These are phyloP conservation scores for Tolypocladium ophioglossoides DNA, from an alignment of 2,329 filamentous ascomycete species.

Conservation along the genomic window DNA sequence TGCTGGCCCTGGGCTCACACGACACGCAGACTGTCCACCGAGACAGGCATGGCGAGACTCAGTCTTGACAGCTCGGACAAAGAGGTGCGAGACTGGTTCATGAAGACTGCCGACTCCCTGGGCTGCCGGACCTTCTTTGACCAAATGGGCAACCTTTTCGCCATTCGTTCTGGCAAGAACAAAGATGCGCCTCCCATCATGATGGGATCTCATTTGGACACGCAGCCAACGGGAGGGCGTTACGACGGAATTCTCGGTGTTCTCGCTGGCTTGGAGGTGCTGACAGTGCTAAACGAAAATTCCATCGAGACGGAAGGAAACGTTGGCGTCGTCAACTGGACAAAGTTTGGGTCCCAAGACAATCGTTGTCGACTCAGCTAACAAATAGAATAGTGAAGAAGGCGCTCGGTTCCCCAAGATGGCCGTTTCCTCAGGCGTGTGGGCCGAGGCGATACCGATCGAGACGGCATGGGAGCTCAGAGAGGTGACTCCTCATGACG, in stretches of 20 bases:
- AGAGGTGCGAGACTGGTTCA: constrained; percentile 65
- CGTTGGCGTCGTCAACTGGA: constrained; percentile 70
- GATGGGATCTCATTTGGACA: constrained; percentile 60
- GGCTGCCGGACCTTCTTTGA: constrained; percentile 61
- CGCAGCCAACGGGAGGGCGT: constrained; percentile 52
- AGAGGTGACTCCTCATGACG: too few species aligned
- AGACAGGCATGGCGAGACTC: constrained; percentile 70
- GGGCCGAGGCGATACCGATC: too few species aligned
- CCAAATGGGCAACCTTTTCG: constrained; percentile 74
- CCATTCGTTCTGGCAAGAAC: constrained; percentile 48
- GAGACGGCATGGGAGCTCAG: too few species aligned
- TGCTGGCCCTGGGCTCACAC: too few species aligned
- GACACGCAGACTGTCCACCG: constrained; percentile 18
- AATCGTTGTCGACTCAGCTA: too few species aligned
- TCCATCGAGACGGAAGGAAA: constrained; percentile 58
- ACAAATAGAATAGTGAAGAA: too few species aligned
- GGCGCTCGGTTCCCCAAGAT: too few species aligned
- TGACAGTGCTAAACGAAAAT: constrained; percentile 57
- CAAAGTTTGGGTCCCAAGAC: constrained; percentile 36
- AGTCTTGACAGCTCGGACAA: constrained; percentile 63
- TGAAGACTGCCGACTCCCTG: constrained; percentile 47
- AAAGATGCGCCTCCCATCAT: constrained; percentile 38
- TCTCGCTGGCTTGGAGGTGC: constrained; percentile 60
- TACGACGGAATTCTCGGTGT: constrained; percentile 74
- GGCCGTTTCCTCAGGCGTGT: too few species aligned